A percentile compares a stretch with the other conserved stretches of the same genome.
Conservation (phyloP, 441 rosid genomes). For the Croton setiger region DNA sequence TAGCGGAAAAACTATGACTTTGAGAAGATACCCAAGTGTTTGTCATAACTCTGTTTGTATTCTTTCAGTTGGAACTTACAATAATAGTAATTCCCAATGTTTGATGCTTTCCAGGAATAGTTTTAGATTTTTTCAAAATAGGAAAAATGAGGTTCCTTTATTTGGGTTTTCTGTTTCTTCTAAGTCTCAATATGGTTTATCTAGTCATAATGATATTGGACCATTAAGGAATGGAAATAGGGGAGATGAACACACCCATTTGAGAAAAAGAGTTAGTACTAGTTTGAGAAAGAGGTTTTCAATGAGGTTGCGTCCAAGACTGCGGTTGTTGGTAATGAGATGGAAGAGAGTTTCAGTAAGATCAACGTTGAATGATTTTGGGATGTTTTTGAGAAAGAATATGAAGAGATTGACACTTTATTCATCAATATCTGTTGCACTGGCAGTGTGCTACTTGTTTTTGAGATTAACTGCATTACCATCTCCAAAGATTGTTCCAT, state of each 20-base stretch:
- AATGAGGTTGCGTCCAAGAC: slow-evolving; percentile 65
- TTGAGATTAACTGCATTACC: slow-evolving; percentile 68
- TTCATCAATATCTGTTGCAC: slow-evolving; percentile 42
- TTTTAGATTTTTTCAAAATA: slow-evolving; percentile 32
- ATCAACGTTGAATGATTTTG: slow-evolving; percentile 47
- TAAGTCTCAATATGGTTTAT: slow-evolving; percentile 34
- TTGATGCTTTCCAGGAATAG: slow-evolving; percentile 32
- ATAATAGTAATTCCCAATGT: slow-evolving; percentile 24
- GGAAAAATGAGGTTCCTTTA: slow-evolving; percentile 26
- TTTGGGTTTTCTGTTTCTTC: slow-evolving; percentile 31
- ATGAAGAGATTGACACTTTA: slow-evolving; percentile 46
- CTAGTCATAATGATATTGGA: slow-evolving; percentile 40
- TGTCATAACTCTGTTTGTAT: slow-evolving; percentile 25
- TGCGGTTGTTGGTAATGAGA: slow-evolving; percentile 49
- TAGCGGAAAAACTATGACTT: slow-evolving; percentile 28
- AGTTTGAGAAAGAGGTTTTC: slow-evolving; percentile 49
- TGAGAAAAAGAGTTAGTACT: slow-evolving; percentile 31
- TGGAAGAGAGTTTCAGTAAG: slow-evolving; percentile 52
- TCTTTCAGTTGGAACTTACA: slow-evolving; percentile 26
- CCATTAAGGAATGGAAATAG: slow-evolving; percentile 31
- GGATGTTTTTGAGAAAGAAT: slow-evolving; percentile 54
- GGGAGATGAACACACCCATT: slow-evolving; percentile 33
- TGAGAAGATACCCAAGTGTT: slow-evolving; percentile 25
- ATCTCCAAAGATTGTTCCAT: slow-evolving; percentile 68
- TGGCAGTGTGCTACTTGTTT: slow-evolving; percentile 66